phyloP scores from a whole-genome alignment of 768 basidiomycete species.

The Russula olivacea region DNA sequence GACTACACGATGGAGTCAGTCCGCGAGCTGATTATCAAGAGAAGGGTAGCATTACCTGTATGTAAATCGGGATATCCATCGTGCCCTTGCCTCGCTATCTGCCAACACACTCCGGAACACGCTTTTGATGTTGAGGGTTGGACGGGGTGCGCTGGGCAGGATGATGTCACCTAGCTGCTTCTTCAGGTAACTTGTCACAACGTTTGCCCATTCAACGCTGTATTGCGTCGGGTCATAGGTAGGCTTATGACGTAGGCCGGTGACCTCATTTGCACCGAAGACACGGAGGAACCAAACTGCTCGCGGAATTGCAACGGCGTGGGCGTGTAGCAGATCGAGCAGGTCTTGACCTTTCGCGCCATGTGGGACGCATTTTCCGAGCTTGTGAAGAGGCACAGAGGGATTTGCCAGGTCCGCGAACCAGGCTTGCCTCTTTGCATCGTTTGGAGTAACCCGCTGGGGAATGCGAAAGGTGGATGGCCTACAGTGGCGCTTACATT shows the following conservation, averaged over 20 bases:
- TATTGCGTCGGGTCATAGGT: slow-evolving; percentile 79
- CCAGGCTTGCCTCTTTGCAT: slow-evolving; percentile 75
- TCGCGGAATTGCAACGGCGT: slow-evolving; percentile 71
- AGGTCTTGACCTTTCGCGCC: slow-evolving; percentile 82
- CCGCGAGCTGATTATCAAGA: not conserved
- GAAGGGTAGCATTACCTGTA: slow-evolving; percentile 50
- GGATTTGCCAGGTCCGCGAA: slow-evolving; percentile 78
- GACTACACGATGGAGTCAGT: slow-evolving; percentile 35
- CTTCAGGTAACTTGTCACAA: slow-evolving; percentile 75
- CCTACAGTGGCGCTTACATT: slow-evolving; percentile 32
- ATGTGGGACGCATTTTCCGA: slow-evolving; percentile 82
- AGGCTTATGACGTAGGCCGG: slow-evolving; percentile 70
- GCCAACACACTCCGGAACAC: slow-evolving; percentile 77
- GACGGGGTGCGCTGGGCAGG: slow-evolving; percentile 71
- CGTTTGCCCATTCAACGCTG: slow-evolving; percentile 79
- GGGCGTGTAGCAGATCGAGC: slow-evolving; percentile 68
- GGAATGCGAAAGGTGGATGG: slow-evolving; percentile 71
- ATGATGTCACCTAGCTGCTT: slow-evolving; percentile 76
- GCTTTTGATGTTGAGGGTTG: slow-evolving; percentile 73
- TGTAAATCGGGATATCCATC: slow-evolving; percentile 72
- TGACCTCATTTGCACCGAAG: slow-evolving; percentile 81
- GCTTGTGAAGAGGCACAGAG: slow-evolving; percentile 69
- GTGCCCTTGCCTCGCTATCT: slow-evolving; percentile 61
- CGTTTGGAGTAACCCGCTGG: slow-evolving; percentile 74
- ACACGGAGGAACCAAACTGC: slow-evolving; percentile 87